phyloP scores from a whole-genome alignment of 192 early-diverging fungal species.

The Coemansia sp. region DNA sequence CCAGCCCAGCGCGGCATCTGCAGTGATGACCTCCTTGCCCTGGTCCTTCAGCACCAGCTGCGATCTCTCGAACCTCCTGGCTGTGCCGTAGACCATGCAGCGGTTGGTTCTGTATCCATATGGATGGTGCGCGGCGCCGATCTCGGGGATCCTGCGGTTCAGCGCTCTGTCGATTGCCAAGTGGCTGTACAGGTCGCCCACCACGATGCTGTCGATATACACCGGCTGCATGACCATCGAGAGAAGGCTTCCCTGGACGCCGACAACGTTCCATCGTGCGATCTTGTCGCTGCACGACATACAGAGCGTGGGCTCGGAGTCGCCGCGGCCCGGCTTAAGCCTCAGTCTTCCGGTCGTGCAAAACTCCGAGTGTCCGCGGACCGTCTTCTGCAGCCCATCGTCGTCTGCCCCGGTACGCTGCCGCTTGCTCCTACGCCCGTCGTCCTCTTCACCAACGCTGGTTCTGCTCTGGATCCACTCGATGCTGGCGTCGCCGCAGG shows the following conservation, averaged over 20 bases:
- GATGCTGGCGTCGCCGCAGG: constrained; percentile 39
- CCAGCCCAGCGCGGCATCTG: constrained; percentile 48
- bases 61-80: constrained; percentile 28
- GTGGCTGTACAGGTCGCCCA: constrained; percentile 69
- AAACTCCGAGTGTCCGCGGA: constrained; percentile 23
- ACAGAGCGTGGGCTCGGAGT: constrained; percentile 43
- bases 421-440: no score
- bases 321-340: constrained; percentile 46
- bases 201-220: constrained; percentile 61
- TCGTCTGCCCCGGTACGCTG: not conserved
- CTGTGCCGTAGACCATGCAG: constrained; percentile 17
- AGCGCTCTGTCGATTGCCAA: constrained; percentile 65
- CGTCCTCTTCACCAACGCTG: not conserved
- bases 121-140: constrained; percentile 14
- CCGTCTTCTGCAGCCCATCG: not conserved
- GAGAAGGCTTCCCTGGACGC: constrained; percentile 70
- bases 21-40: constrained; percentile 19
- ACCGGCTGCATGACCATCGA: constrained; percentile 63
- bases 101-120: constrained; percentile 13
- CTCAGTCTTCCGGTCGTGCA: constrained; percentile 10
- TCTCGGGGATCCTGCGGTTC: constrained; percentile 39
- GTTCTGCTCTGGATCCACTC: constrained; percentile 1
- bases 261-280: constrained; percentile 80
- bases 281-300: constrained; percentile 84
- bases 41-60: constrained; percentile 14